Evolutionary conservation across 371 early-diverging fungal genomes (phyloP), one percentile per base, ranked within the genome.

Genomic region (Batkoa obscura): DNA sequence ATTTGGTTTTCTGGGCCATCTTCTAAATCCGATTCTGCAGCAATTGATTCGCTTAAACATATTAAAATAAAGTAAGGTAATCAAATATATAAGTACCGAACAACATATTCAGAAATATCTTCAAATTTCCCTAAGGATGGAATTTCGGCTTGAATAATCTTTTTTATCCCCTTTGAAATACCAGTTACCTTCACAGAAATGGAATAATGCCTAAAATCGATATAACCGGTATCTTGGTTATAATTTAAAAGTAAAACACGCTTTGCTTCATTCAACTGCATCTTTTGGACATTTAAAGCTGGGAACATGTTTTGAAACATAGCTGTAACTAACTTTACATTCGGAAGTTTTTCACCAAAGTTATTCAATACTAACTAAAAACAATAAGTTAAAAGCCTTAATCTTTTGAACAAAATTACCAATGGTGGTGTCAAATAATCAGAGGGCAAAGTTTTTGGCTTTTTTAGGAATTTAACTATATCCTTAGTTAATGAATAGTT

Each of bases 241-340:
- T 86, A 86, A 69, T 88, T 88, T 63, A 92, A 81, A 42, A 97
- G 68, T 35, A 97, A 78, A 1, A 97, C 88, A 54, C 97, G 84
- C 13, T 88, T 78, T 32, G 88, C 86, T 34, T 91, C 88, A 0
- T 84, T 65, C 50, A 94, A 66, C 69, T 83, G 79, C 83, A 94
- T 88, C 77, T 88, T 87, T 59, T 85, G 80, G 31, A 93, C 84
- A 69, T 91, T 88, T 59, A 97, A 88, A 1, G 95, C 68, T 0
- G 97, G 94, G 60, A 94, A 92, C 82, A 97, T 77, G 67, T 90
- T 91, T 62, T 94, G 97, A 59, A 97, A 76, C 81, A 92, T 82
- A 34, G 89, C 84, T 1, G 87, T 79, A 81, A 92, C 82, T 42
- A 97, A 75, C 66, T 89, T 87, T 63, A 90, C 75, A 56, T 90